phyloP scores from a whole-genome alignment of 768 basidiomycete species.

The Austroboletus eburneus region DNA sequence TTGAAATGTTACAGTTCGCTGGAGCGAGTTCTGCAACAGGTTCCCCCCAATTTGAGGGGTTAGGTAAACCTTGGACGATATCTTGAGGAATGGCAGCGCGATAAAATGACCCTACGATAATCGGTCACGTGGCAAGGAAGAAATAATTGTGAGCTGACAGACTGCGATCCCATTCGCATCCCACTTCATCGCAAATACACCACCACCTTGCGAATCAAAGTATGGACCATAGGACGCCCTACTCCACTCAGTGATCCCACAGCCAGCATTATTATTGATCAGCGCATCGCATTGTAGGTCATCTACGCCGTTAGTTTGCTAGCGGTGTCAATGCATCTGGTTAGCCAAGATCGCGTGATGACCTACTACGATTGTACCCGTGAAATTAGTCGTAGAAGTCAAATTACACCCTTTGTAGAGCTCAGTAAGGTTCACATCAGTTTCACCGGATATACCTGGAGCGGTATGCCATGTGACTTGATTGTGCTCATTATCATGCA shows the following conservation, averaged over 20 bases:
- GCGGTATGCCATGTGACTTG: conserved; percentile 80
- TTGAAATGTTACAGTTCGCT: conserved; percentile 49
- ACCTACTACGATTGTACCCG: conserved; percentile 61
- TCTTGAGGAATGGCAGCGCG: conserved; percentile 71
- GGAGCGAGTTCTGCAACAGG: conserved; percentile 61
- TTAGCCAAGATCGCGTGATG: background rate
- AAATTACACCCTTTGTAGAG: conserved; percentile 50
- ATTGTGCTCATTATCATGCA: conserved; percentile 80
- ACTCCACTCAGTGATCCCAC: conserved; percentile 76
- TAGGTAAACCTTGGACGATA: conserved; percentile 54
- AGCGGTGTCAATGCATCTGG: conserved; percentile 1
- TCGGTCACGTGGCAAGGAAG: conserved; percentile 3
- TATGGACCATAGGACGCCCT: conserved; percentile 77
- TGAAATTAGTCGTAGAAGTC: conserved; percentile 51
- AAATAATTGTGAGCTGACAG: conserved; percentile 43
- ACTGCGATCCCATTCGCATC: conserved; percentile 70
- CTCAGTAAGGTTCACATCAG: background rate
- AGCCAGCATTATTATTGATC: conserved; percentile 61
- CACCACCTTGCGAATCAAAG: conserved; percentile 77
- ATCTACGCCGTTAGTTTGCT: conserved; percentile 47
- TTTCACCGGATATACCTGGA: conserved; percentile 39
- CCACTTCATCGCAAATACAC: conserved; percentile 90
- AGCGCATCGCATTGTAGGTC: conserved; percentile 54
- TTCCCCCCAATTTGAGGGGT: conserved; percentile 63
- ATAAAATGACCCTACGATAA: conserved; percentile 69